A percentile compares a stretch with the other conserved stretches of the same genome.
These are phyloP conservation scores for Xylaria hypoxylon DNA, from an alignment of 2,329 filamentous ascomycete species.

Conservation along the genomic window DNA sequence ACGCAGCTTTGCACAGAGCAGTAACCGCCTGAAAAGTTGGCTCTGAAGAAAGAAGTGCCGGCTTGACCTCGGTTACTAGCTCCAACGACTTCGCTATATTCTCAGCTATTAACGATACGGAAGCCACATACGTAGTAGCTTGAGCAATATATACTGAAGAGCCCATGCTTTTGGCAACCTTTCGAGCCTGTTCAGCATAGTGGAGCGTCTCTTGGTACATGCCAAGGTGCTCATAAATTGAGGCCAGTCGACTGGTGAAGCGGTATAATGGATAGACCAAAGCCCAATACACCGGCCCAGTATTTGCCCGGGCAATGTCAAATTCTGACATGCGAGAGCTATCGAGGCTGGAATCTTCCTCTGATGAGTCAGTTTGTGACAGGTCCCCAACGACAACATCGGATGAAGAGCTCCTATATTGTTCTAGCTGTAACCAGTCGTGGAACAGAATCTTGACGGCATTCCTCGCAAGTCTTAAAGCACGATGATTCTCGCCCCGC, in stretches of 20 bases:
- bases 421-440: conserved; percentile 66
- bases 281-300: conserved; percentile 81
- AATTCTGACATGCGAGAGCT: conserved; percentile 46
- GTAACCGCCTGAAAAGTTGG: conserved; percentile 58
- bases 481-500: conserved; percentile 68
- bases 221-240: conserved; percentile 84
- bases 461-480: conserved; percentile 67
- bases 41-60: conserved; percentile 61
- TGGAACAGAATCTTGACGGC: conserved; percentile 67
- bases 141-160: conserved; percentile 70
- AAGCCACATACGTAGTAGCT: conserved; percentile 66
- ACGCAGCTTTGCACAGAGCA: conserved; percentile 67
- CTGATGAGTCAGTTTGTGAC: conserved; percentile 46
- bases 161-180: conserved; percentile 76
- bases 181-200: conserved; percentile 85
- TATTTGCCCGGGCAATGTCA: conserved; percentile 45
- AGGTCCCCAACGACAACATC: conserved; percentile 42
- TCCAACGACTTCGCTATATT: conserved; percentile 68
- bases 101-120: conserved; percentile 67
- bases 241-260: conserved; percentile 78
- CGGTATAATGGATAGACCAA: conserved; percentile 79
- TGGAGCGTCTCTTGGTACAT: conserved; percentile 89
- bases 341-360: conserved; percentile 47
- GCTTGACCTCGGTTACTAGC: conserved; percentile 65
- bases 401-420: conserved; percentile 44